Evolutionary conservation across 2,329 filamentous ascomycete genomes (phyloP), one percentile per base, ranked within the genome.

Genomic region (Helotiales sp.): DNA sequence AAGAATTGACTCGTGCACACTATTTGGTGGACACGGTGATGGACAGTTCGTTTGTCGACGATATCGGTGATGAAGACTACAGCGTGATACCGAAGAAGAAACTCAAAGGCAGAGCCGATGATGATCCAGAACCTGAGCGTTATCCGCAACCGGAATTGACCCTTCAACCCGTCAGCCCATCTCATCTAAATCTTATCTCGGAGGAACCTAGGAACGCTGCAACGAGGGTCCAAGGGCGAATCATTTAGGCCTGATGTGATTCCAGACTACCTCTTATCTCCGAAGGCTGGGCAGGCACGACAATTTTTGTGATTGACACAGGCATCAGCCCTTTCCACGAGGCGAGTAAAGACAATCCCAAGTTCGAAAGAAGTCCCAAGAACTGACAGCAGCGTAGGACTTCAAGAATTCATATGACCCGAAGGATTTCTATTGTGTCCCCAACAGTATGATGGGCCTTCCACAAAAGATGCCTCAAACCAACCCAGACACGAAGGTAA

Each of bases 251-350:
- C 47, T 7, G 2, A 3, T 2, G 13, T 13, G 3, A 52, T 52
- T 1, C 49, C 49, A 6, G 54, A 58, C 30, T 58, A 58, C 22
- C 30, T 40, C 17, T 24, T 58, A n/a, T 58, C 54, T 1, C 54
- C 30, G 13, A 58, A 22, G 3, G 63, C 40, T 20, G 63, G 63
- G 43, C 60, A 30, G 63, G 63, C 2, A 40, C 34, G 2, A 65
- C 63, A 2, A 65, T 65, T 5, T 65, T 50, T 45, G 55, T 65
- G 4, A 60, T 65, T 11, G 63, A 65, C n/a, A 52, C 55, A 15
- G 63, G 63, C 20, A 43, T 65, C 13, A 26, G 54, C 17, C 54
- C 63, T 28, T 3, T 2, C 10, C 63, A 65, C n/a, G n/a, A n/a
- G n/a, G n/a, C 54, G 43, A 7, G 55, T 52, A 65, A 40, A 4